Evolutionary conservation across 208 protist species (phyloP).

Genomic region (Crithidia expoeki): DNA sequence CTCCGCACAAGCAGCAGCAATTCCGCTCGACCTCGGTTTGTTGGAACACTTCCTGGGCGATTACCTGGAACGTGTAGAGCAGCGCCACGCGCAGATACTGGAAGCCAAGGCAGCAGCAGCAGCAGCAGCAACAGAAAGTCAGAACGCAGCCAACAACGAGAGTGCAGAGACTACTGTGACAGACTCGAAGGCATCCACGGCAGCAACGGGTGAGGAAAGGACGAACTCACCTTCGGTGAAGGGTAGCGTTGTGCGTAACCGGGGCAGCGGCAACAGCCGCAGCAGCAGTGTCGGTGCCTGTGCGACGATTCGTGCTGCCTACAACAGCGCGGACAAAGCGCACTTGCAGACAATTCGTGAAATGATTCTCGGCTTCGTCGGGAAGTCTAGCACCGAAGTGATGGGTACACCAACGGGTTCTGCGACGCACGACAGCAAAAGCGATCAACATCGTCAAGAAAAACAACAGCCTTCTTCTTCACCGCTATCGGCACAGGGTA

Average conservation of each 20-base stretch:
- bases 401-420: not conserved
- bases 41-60: constrained; percentile 32
- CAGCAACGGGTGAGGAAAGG: too few species aligned
- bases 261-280: constrained; percentile 2
- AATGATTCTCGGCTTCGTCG: constrained; percentile 35
- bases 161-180: too few species aligned
- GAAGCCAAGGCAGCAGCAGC: constrained; percentile 2
- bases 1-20: not conserved
- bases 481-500: not conserved
- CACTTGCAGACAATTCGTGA: constrained; percentile 27
- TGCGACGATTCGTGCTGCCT: constrained; percentile 31
- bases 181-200: too few species aligned
- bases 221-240: too few species aligned
- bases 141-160: too few species aligned
- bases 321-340: constrained; percentile 16
- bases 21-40: constrained; percentile 23
- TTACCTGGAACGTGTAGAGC: constrained; percentile 37
- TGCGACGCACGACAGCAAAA: not conserved
- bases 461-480: not conserved
- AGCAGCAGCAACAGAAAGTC: not conserved
- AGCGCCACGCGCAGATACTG: constrained; percentile 22
- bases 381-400: not conserved
- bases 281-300: constrained; percentile 24
- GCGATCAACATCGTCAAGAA: not conserved
- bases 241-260: too few species aligned